Evolutionary conservation across 768 basidiomycete species (phyloP), one percentile per base, ranked within the genome.

Genomic region (Leucogyrophana mollusca): DNA sequence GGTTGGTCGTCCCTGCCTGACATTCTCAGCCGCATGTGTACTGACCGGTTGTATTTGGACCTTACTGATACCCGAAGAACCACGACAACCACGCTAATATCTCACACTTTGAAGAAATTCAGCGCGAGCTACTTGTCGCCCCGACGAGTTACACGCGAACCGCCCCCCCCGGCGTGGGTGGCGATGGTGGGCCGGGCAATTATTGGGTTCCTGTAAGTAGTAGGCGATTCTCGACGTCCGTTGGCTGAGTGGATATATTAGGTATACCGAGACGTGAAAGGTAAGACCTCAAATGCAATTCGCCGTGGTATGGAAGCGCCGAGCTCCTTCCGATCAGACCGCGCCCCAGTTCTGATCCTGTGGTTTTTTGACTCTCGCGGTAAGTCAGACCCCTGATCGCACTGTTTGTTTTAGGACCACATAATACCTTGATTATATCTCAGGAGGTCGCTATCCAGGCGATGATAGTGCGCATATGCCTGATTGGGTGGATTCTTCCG

Each of bases 341-440:
- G 22, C 2, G 51, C 59, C 4, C 86, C 86, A 3, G 67, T 64
- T 3, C 67, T 87, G 9, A 61, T 89, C 38, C 61, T 88, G 4
- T 90, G 84, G 62, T 86, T 87, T 66, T 90, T 90, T 53, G 87
- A 89, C 63, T 88, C 87, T 3, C 73, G 85, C 49, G 82, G 83
- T 80, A 57, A 11, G 36, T 14, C 38, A 24, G 9, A 22, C 16
- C 27, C 22, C 23, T 16, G 18, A 44, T 34, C 17, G 7, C 13
- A 7, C 13, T 30, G 27, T 30, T 30, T 30, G 27, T 30, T 13
- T 30, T 13, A 30, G 27, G 13, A 30, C 27, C 27, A 30, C 13
- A 30, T 7, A 30, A 13, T n/a, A n/a, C n/a, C 30, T 50, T 59
- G 24, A 64, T 3, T 14, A 11, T 20, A 9, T 52, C 7, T 36